Evolutionary conservation across 192 early-diverging fungal species (phyloP), one percentile per base, ranked within the genome.

Genomic region (Martensiomyces pterosporus): DNA sequence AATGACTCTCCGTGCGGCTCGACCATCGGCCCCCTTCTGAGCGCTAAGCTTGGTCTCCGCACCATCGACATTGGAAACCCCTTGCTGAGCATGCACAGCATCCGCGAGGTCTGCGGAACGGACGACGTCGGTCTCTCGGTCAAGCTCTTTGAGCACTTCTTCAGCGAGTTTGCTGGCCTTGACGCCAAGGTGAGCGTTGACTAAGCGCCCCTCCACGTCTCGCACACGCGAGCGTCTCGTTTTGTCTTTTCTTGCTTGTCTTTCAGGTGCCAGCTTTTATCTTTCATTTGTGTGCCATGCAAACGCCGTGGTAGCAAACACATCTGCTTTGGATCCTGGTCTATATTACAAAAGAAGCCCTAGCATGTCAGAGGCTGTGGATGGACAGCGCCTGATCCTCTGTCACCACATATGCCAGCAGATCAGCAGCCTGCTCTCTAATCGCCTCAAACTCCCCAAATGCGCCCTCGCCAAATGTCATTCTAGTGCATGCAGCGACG

Each of bases 31-130:
- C 97, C 97, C 15, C 92, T 99, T 86, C 74, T 99, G 18, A 86
- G 82, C 60, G 84, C 92, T 4, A 88, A 95, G 52, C 79, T 99
- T 26, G 97, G 97, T 15, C 65, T 99, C 33, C 82, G 94, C 56
- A 99, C 97, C 24, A 77, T 98, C 76, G 93, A 99, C 77, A 85
- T 98, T 29, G 94, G 97, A 39, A 94, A 92, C 55, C 86, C 94
- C 22, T 91, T 98, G 71, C 66, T 96, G 51, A 88, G 86, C 53
- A 99, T 97, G 97, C 97, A 98, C 70, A 93, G 90, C 49, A 86
- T 93, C 69, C 91, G 94, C 40, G 94, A 99, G 69, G 80, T 79
- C 10, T 84, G 85, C 51, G 97, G 94, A 9, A 79, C 82, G 23
- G 85, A 94, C 45, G 97, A 97, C 58, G 88, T 97, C 35, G 76